Percentiles rank a stretch among this genome's conserved stretches.
Evolutionary conservation across 257 asterid species (phyloP).

Genomic region (Solanum lycopersicoides): DNA sequence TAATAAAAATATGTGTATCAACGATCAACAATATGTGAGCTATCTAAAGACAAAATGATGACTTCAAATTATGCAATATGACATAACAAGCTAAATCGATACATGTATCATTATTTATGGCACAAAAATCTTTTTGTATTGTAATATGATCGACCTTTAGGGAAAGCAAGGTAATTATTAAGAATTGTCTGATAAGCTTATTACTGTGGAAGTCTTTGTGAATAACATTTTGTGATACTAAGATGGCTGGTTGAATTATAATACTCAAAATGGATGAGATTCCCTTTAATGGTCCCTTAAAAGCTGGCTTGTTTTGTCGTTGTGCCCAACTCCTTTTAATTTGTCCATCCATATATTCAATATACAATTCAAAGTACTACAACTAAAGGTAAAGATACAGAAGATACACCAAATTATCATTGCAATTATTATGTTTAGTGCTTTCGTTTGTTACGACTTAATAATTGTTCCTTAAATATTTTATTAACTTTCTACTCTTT

Average conservation of each 20-base stretch:
- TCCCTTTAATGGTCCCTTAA: conserved; percentile 36
- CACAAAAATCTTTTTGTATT: background rate
- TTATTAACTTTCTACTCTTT: background rate
- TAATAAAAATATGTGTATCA: background rate
- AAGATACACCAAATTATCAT: background rate
- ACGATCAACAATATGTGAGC: background rate
- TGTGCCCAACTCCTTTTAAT: conserved; percentile 19
- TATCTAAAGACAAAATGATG: background rate
- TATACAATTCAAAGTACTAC: background rate
- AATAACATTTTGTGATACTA: background rate
- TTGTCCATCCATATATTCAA: background rate
- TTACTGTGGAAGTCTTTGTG: background rate
- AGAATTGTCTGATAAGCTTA: background rate
- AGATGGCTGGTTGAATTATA: background rate
- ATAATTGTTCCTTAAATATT: background rate
- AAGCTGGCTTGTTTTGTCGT: conserved; percentile 58
- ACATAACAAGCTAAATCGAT: background rate
- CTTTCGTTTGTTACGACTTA: background rate
- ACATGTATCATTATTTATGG: background rate
- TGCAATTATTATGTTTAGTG: background rate
- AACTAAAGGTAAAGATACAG: background rate
- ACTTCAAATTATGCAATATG: background rate
- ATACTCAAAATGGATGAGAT: conserved; percentile 16
- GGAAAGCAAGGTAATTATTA: background rate
- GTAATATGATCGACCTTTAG: background rate